Evolutionary conservation across 2,329 filamentous ascomycete species (phyloP).

Genomic region (Triangularia setosa): DNA sequence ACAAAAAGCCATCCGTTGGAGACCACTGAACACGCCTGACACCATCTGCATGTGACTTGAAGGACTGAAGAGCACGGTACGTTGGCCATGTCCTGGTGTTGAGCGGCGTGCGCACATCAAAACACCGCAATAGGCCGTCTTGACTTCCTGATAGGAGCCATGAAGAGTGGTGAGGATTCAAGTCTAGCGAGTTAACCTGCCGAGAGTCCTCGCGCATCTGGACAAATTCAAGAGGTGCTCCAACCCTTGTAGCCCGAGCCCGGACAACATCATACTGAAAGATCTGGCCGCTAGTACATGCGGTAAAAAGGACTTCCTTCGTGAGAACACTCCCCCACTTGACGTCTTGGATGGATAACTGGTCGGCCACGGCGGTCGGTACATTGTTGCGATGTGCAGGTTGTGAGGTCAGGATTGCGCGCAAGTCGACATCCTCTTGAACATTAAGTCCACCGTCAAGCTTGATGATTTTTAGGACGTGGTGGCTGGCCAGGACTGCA

Average conservation of each 20-base stretch:
- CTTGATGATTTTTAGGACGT: constrained; percentile 58
- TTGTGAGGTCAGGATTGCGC: constrained; percentile 51
- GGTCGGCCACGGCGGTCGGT: constrained; percentile 44
- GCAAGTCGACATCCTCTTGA: constrained; percentile 55
- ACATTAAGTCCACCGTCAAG: constrained; percentile 49
- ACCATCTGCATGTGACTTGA: constrained; percentile 51
- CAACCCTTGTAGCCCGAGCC: constrained; percentile 40
- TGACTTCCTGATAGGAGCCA: constrained; percentile 61
- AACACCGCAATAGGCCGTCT: constrained; percentile 59
- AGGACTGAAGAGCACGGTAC: constrained; percentile 45
- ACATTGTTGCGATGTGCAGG: constrained; percentile 40
- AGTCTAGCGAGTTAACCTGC: constrained; percentile 60
- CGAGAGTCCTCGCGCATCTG: constrained; percentile 59
- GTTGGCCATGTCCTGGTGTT: constrained; percentile 48
- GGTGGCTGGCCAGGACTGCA: constrained; percentile 55
- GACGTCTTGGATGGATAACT: constrained; percentile 61
- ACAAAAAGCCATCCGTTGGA: constrained; percentile 56
- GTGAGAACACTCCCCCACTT: constrained; percentile 49
- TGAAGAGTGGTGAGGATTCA: constrained; percentile 56
- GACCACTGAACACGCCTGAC: constrained; percentile 65
- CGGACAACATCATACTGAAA: constrained; percentile 59
- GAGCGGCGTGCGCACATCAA: constrained; percentile 51
- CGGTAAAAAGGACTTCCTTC: constrained; percentile 56
- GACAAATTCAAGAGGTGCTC: constrained; percentile 49
- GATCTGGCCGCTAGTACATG: constrained; percentile 61